Base-by-base conservation (phyloP, 73 alveolate genomes). In the Paramecium primaurelia region DNA sequence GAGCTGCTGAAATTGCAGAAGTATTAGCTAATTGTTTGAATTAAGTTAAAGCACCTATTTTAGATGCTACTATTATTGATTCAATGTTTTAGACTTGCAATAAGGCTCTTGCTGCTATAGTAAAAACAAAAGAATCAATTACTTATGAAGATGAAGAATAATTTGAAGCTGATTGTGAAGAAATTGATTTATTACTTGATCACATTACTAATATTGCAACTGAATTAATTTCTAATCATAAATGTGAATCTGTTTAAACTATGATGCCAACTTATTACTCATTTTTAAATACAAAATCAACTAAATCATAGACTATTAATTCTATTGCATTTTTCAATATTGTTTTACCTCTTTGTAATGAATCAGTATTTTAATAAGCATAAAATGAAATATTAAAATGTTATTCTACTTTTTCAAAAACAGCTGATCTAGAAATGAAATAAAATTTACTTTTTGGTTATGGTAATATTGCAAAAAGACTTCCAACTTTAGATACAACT, bases 391-490 rank as follows among this genome's bases (percentile, higher is more conserved):
- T 80, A 1, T 20, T 45, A 11, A 80, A 80, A 80, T 80, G 58
- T n/a, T 80, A 45, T 49, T 44, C 71, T 4, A 20, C 26, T 3
- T 42, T 80, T 26, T 26, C 91, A 1, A 80, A 80, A 42, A 25
- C 47, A 18, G 71, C 91, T 26, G 91, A 80, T 80, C 38, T 80
- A 49, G 71, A 42, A 44, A 25, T 80, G 58, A 80, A 80, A 49
- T 20, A 80, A 49, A 80, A 80, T 44, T 8, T 80, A 2, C 30
- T 80, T 0, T 80, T 45, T 80, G 91, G 91, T 9, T 80, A 42
- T 80, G 91, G 91, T 12, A 80, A 80, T 26, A 14, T 80, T 10
- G 71, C 91, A 42, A 80, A 80, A 64, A 80, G 91, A 80, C n/a
- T 49, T 25, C 75, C 71, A 3, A 22, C 49, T 44, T 14, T 80